Evolutionary conservation across 345 rosid genomes (phyloP).

Genomic region (Psidium friedrichsthalianum): DNA sequence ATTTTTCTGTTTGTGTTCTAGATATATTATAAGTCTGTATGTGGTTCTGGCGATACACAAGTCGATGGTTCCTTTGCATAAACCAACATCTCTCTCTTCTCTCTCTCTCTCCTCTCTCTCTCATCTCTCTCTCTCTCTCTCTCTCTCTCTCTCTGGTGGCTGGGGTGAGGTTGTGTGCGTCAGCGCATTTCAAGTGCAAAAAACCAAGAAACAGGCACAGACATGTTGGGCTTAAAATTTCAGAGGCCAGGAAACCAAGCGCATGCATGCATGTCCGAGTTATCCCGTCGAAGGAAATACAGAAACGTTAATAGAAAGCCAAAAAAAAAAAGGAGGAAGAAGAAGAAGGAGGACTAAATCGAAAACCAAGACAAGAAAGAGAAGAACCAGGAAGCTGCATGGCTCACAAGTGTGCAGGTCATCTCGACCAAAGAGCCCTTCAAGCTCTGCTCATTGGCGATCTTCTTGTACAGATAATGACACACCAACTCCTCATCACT

Average conservation of each 20-base stretch:
- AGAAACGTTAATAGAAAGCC: neutral
- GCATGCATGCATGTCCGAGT: neutral
- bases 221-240: neutral
- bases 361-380: neutral
- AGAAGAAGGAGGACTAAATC: neutral
- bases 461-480: constrained; percentile 83
- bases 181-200: neutral
- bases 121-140: too few relatives aligned
- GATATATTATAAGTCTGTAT: neutral
- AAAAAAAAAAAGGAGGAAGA: neutral
- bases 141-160: neutral
- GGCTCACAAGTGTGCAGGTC: constrained; percentile 97
- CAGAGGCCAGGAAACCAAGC: neutral
- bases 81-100: too few relatives aligned
- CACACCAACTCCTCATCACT: constrained; percentile 96
- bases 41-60: neutral
- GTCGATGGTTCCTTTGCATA: neutral
- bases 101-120: neutral
- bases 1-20: neutral
- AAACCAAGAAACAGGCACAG: neutral
- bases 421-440: constrained; percentile 73
- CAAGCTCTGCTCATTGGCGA: constrained; percentile 47
- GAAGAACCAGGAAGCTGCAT: constrained; percentile 93
- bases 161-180: neutral
- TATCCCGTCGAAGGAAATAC: neutral